phyloP scores from a whole-genome alignment of 495 filamentous ascomycete genomes.

The Penicillium egyptiacum region DNA sequence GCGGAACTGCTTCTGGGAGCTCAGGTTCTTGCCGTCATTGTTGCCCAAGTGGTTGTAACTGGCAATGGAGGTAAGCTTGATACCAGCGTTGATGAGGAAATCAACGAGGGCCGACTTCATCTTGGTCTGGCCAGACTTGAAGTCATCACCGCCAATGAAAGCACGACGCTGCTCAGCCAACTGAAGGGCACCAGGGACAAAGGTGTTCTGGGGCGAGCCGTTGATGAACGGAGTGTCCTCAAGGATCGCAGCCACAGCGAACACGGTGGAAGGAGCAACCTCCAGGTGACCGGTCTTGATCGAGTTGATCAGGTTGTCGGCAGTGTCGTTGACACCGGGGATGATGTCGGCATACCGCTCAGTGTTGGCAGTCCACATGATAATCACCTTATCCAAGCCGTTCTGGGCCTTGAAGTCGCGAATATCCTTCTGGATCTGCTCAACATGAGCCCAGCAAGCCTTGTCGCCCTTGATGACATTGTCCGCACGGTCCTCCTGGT shows the following conservation, averaged over 20 bases:
- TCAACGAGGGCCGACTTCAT: constrained; percentile 99
- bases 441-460: constrained; percentile 81
- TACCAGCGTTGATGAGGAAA: constrained; percentile 97
- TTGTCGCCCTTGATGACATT: constrained; percentile 83
- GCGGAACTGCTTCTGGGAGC: constrained; percentile 96
- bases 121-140: constrained; percentile 99
- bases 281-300: constrained; percentile 86
- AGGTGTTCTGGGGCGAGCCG: constrained; percentile 98
- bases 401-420: constrained; percentile 89
- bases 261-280: constrained; percentile 90
- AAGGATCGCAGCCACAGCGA: constrained; percentile 90
- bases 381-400: constrained; percentile 89
- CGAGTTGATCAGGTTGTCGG: constrained; percentile 85
- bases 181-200: constrained; percentile 88
- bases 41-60: constrained; percentile 99
- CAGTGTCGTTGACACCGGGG: constrained; percentile 91
- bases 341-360: constrained; percentile 92
- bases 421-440: constrained; percentile 93
- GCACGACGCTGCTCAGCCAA: constrained; percentile 84
- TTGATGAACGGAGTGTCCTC: constrained; percentile 97
- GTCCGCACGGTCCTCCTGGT: constrained; percentile 96
- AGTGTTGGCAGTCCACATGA: constrained; percentile 99
- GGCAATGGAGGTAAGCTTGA: constrained; percentile 98
- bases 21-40: constrained; percentile 98
- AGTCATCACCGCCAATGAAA: constrained; percentile 98